phyloP scores from a whole-genome alignment of 2,329 filamentous ascomycete species.

The Passalora sequoiae region DNA sequence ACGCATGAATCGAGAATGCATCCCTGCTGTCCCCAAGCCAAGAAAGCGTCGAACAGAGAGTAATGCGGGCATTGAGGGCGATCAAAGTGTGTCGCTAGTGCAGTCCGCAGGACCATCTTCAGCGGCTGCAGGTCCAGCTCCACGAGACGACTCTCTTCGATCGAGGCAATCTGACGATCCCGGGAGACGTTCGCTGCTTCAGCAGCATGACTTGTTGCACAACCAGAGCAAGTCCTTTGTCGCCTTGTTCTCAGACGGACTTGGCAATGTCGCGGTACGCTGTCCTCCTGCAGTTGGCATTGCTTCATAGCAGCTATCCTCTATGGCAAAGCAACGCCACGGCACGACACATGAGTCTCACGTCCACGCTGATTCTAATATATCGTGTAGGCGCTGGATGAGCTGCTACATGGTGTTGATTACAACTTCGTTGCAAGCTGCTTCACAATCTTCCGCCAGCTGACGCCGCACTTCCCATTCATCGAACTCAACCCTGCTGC shows the following conservation, averaged over 20 bases:
- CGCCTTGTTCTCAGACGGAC: constrained; percentile 20
- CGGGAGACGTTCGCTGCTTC: constrained; percentile 12
- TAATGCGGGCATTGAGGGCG: constrained; percentile 15
- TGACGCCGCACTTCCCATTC: constrained; percentile 24
- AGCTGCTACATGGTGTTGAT: constrained; percentile 24
- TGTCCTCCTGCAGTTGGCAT: too few relatives aligned
- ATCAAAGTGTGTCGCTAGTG: constrained; percentile 18
- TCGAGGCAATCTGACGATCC: constrained; percentile 8
- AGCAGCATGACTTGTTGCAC: constrained; percentile 22
- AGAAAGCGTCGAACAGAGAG: constrained; percentile 24
- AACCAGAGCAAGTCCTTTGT: constrained; percentile 23
- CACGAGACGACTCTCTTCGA: constrained; percentile 12
- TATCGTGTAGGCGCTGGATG: constrained; percentile 17
- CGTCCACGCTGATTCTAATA: constrained; percentile 4
- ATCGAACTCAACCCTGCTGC: constrained; percentile 20
- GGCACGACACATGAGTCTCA: not conserved
- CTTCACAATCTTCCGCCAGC: constrained; percentile 23
- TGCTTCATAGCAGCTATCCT: too few relatives aligned
- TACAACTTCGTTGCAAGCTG: constrained; percentile 24
- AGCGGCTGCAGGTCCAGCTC: constrained; percentile 8
- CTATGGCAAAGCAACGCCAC: too few relatives aligned
- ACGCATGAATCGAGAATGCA: constrained; percentile 26
- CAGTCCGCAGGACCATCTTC: constrained; percentile 18
- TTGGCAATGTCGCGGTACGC: constrained; percentile 18
- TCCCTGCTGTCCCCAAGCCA: constrained; percentile 25